Base-by-base conservation (phyloP, 2,329 filamentous ascomycete genomes). In the Helotiales sp. region DNA sequence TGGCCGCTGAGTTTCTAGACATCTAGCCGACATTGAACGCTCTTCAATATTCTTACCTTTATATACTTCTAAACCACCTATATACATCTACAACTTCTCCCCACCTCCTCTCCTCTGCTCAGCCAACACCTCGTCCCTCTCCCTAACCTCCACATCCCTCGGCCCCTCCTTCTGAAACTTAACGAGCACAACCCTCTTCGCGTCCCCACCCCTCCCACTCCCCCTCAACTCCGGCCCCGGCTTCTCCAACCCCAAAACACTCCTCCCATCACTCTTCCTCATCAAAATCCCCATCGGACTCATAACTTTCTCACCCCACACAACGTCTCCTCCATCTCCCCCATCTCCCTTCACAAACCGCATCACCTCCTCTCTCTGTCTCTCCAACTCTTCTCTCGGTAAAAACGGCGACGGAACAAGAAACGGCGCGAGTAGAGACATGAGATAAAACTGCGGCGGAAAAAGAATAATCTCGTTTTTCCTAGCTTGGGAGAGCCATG, bases 381-480 rank as follows among this genome's bases (percentile, higher is more conserved):
- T 63, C 33, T 76, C 69, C 69, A 85, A 63, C 4, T 73, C 70
- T 29, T 56, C 46, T 47, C 67, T 52, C 2, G 70, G 65, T 0
- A 65, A 55, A 1, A 66, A 15, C 62, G 67, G 27, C 0, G 57
- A 15, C 63, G 67, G 30, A 1, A 69, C 70, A 15, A 89, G 74
- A 64, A 85, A 83, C 1, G 74, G 75, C 0, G 80, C 72, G 1
- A 90, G 73, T 0, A 89, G 74, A 31, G 79, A 75, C 10, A 91
- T 78, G 3, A 95, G 80, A 73, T 89, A 92, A 70, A 87, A 88
- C 70, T 98, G 95, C 0, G 95, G 95, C 3, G 95, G 95, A 70
- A 96, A 97, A 5, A 99, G 76, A 57, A 96, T 89, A 59, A 97
- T 86, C 36, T 89, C 80, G 27, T 86, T 86, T 2, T 72, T 71